Conservation (phyloP, 1,284 basidiomycete species). For the Irpex sp. region DNA sequence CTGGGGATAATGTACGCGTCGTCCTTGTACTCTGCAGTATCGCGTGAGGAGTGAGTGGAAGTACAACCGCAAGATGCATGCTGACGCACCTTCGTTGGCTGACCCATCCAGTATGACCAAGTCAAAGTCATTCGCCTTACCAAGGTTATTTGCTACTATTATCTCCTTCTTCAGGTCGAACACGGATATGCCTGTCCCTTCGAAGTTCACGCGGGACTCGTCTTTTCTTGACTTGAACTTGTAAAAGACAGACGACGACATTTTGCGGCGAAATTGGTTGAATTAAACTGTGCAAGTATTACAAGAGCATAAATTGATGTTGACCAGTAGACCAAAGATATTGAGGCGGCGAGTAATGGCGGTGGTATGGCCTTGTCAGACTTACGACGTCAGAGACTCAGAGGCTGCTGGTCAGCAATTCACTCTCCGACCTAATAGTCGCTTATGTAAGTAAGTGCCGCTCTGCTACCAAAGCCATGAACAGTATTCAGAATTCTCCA, state of each 20-base stretch:
- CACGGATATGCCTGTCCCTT: slow-evolving; percentile 97
- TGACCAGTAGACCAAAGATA: not conserved
- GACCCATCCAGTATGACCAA: slow-evolving; percentile 82
- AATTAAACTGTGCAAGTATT: slow-evolving; percentile 26
- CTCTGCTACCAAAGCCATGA: no score
- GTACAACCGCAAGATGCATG: not conserved
- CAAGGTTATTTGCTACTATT: slow-evolving; percentile 92
- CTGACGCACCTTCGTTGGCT: slow-evolving; percentile 78
- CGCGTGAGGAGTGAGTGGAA: not conserved
- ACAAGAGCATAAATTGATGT: not conserved
- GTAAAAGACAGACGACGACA: slow-evolving; percentile 97
- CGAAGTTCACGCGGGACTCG: slow-evolving; percentile 94
- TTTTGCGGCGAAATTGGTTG: slow-evolving; percentile 29
- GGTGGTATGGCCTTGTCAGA: no score
- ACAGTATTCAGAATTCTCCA: no score
- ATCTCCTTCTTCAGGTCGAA: slow-evolving; percentile 99
- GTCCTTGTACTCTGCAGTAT: slow-evolving; percentile 79
- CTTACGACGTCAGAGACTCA: no score
- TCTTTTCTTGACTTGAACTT: slow-evolving; percentile 95
- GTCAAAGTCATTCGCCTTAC: slow-evolving; percentile 97
- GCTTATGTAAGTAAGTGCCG: no score
- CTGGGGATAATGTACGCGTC: slow-evolving; percentile 91
- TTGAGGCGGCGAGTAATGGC: no score
- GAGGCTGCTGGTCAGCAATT: no score
- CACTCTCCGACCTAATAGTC: no score